Percentiles rank a stretch among this genome's conserved stretches.
These are phyloP conservation scores for Bathelium albidoporum DNA, from an alignment of 495 filamentous ascomycete species.

Conservation along the genomic window DNA sequence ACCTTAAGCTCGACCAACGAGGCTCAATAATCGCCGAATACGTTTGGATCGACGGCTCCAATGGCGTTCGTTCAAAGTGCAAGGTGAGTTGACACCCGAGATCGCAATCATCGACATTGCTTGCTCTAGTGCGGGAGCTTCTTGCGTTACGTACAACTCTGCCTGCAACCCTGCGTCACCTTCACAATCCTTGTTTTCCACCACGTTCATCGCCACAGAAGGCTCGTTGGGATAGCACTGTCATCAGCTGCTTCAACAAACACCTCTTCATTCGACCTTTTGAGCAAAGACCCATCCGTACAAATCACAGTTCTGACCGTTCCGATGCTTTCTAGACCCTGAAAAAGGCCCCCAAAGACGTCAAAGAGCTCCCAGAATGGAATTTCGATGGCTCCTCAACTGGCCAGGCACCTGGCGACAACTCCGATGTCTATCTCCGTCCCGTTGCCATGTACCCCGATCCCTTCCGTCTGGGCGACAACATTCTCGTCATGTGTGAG, in stretches of 20 bases:
- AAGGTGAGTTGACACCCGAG: conserved; percentile 53
- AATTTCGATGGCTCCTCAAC: conserved; percentile 98
- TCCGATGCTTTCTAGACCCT: conserved; percentile 54
- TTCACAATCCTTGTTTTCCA: too few species aligned
- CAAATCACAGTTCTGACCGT: conserved; percentile 16
- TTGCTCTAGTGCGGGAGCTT: background rate
- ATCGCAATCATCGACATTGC: background rate
- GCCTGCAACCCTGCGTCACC: background rate
- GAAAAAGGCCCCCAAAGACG: conserved; percentile 45
- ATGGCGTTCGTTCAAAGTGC: conserved; percentile 76
- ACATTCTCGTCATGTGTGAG: conserved; percentile 89
- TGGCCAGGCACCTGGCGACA: conserved; percentile 85
- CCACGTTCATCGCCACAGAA: too few species aligned
- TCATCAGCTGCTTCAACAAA: too few species aligned
- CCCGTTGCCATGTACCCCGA: conserved; percentile 86
- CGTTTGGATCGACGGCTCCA: conserved; percentile 85
- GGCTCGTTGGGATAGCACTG: too few species aligned
- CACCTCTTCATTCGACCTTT: too few species aligned
- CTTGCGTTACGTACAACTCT: background rate
- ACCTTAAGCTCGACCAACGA: conserved; percentile 81
- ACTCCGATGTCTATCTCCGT: conserved; percentile 96
- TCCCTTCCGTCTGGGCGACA: conserved; percentile 72
- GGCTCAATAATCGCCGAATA: conserved; percentile 84
- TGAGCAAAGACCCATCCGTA: conserved; percentile 5
- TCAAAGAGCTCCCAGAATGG: conserved; percentile 91